Percentiles rank a stretch among this genome's conserved stretches.
These are phyloP conservation scores for Rhizopus sp. DNA, from an alignment of 371 early-diverging fungal species.

Conservation along the genomic window DNA sequence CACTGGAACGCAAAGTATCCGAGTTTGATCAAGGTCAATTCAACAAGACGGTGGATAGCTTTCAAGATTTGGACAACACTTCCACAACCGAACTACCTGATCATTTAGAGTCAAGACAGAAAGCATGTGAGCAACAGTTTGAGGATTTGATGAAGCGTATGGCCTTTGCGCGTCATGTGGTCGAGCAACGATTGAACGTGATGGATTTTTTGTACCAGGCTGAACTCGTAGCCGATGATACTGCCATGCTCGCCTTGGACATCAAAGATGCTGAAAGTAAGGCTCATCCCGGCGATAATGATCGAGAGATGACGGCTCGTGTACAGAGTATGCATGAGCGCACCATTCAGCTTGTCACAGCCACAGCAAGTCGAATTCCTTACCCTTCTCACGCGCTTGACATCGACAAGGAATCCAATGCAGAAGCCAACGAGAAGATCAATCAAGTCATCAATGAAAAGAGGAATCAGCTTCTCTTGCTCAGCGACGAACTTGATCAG, in stretches of 20 bases:
- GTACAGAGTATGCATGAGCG: constrained; percentile 44
- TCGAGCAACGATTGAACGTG: constrained; percentile 48
- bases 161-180: constrained; percentile 42
- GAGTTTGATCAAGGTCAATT: constrained; percentile 50
- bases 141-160: constrained; percentile 38
- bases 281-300: constrained; percentile 31
- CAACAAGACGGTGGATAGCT: constrained; percentile 37
- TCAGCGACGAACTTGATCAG: constrained; percentile 40
- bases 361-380: constrained; percentile 34
- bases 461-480: constrained; percentile 24
- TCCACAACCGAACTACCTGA: constrained; percentile 34
- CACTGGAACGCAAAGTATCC: constrained; percentile 32
- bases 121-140: constrained; percentile 36
- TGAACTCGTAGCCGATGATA: constrained; percentile 22
- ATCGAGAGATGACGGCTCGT: constrained; percentile 38
- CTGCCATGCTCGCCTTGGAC: constrained; percentile 10
- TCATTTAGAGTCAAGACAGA: constrained; percentile 43
- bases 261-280: constrained; percentile 25
- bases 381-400: constrained; percentile 30
- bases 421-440: constrained; percentile 33
- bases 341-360: constrained; percentile 39
- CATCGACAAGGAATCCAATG: constrained; percentile 31
- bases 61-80: constrained; percentile 49
- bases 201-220: constrained; percentile 46
- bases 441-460: constrained; percentile 28